Evolutionary conservation across 257 asterid genomes (phyloP), one percentile per base, ranked within the genome.

Genomic region (Anisodus tanguticus): DNA sequence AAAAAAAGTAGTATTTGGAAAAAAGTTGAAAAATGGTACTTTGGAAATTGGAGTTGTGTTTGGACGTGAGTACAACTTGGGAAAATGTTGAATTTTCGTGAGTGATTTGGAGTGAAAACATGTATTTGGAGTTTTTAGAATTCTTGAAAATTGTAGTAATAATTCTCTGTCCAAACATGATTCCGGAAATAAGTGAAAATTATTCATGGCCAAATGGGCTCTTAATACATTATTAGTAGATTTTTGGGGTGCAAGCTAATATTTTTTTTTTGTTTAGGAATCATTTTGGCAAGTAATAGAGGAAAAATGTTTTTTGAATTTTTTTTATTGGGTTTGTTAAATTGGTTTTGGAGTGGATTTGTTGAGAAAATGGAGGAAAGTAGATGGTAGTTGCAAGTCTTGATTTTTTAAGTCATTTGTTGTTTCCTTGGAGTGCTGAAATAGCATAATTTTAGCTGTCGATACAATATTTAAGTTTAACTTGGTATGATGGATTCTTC

Each of bases 361-460:
- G 81, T 47, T 51, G 63, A 51, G 47, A 26, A 76, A 51, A 76
- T 51, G 60, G 43, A 7, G 60, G 8, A 49, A 22, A 31, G 60
- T 22, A 49, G n/a, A 26, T 19, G 80, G 59, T 72, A 47, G 41
- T 19, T 72, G 80, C 60, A 45, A 49, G 4, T 76, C 22, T 76
- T 76, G 5, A 0, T 1, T 13, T 51, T 51, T 76, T 6, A 53
- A 53, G 63, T 26, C 41, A 53, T 76, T 76, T 51, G 63, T 13
- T 76, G 64, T 51, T 76, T 76, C 63, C 17, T 26, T 76, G 63
- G 81, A 26, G 58, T 76, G 63, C 81, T 13, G 39, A 22, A 13
- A 26, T 51, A 22, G 43, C 15, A 5, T 76, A 3, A 76, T 12
- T 76, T 51, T 53, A 76, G 81, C 47, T 76, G 47, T 6, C 8